Conservation (phyloP, 106 monocot species). For the Amphibolis antarctica region DNA sequence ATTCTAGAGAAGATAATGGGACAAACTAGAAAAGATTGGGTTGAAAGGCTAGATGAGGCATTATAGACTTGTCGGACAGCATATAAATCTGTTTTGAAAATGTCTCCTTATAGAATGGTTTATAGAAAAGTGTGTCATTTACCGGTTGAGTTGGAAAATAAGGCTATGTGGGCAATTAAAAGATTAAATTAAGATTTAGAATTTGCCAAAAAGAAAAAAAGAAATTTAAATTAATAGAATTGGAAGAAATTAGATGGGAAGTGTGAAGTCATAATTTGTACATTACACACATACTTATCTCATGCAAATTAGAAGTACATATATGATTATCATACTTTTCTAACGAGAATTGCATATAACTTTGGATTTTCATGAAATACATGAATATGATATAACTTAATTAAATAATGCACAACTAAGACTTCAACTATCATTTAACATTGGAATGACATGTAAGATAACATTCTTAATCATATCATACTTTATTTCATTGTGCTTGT, state of each 20-base stretch:
- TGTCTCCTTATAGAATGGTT: conserved; percentile 7
- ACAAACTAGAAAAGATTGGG: neutral
- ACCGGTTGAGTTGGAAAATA: neutral
- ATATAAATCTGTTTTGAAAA: neutral
- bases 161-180: conserved; percentile 4
- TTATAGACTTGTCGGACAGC: neutral
- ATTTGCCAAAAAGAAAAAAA: neutral
- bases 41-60: neutral
- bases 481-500: too few relatives aligned
- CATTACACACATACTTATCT: too few relatives aligned
- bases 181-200: neutral
- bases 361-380: too few relatives aligned
- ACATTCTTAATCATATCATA: too few relatives aligned
- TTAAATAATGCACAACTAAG: too few relatives aligned
- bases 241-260: neutral
- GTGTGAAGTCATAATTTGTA: neutral
- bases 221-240: neutral
- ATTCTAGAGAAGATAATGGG: neutral
- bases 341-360: too few relatives aligned
- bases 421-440: too few relatives aligned
- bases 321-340: too few relatives aligned
- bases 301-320: too few relatives aligned
- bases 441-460: too few relatives aligned
- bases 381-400: too few relatives aligned
- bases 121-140: conserved; percentile 1